A percentile compares a stretch with the other conserved stretches of the same genome.
Evolutionary conservation across 805 yeast genomes (phyloP).

Genomic region (Monosporozyma unispora): DNA sequence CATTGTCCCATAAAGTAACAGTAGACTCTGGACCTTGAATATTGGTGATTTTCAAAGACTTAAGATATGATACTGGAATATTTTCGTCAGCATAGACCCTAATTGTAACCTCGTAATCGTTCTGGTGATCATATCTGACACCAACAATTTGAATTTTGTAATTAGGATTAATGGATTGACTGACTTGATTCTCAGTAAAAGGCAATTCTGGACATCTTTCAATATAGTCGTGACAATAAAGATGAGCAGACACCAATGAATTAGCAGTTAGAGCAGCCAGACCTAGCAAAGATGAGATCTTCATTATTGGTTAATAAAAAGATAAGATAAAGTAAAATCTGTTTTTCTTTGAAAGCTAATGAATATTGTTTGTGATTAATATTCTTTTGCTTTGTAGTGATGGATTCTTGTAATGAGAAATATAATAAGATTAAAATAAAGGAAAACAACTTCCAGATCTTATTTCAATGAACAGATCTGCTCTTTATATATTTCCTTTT

Average conservation of each 20-base stretch:
- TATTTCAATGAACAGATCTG: too few relatives aligned
- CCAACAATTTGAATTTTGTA: background rate
- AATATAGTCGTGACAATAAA: background rate
- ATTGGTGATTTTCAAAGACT: conserved; percentile 11
- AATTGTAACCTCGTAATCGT: conserved; percentile 13
- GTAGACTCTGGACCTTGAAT: conserved; percentile 11
- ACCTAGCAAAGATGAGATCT: background rate
- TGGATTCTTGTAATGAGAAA: too few relatives aligned
- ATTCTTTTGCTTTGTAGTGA: background rate
- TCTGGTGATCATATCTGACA: background rate
- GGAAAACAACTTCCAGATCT: too few relatives aligned
- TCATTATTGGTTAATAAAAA: background rate
- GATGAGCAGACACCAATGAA: background rate
- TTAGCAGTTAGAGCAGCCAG: background rate
- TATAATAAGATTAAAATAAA: too few relatives aligned
- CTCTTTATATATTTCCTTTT: too few relatives aligned
- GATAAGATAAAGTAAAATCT: background rate
- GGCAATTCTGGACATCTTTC: conserved; percentile 12
- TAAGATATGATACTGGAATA: conserved; percentile 10
- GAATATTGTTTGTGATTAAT: background rate
- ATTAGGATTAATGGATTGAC: background rate
- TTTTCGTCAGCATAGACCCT: conserved; percentile 11
- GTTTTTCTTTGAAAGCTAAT: background rate
- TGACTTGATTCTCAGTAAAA: conserved; percentile 6
- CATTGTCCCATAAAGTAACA: conserved; percentile 11